Evolutionary conservation across 2,329 filamentous ascomycete genomes (phyloP).

Genomic region (Xylaria sp.): DNA sequence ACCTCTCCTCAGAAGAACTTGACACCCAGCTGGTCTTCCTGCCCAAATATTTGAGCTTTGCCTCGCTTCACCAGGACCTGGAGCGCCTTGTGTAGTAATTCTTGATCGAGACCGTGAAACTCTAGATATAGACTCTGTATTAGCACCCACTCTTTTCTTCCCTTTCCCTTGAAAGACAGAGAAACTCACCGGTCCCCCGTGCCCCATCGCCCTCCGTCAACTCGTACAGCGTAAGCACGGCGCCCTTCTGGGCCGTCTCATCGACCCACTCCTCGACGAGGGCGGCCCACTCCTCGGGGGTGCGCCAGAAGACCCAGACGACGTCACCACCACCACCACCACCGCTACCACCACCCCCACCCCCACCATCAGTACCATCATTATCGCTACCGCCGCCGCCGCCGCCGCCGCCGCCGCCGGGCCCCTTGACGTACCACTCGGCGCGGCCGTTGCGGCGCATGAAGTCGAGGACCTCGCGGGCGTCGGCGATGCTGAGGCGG

Average conservation of each 20-base stretch:
- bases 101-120: constrained; percentile 85
- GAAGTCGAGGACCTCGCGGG: constrained; percentile 60
- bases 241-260: constrained; percentile 83
- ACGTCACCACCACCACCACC: constrained; percentile 44
- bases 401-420: constrained; percentile 8
- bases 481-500: constrained; percentile 53
- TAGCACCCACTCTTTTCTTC: constrained; percentile 2
- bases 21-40: constrained; percentile 84
- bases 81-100: constrained; percentile 78
- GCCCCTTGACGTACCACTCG: constrained; percentile 72
- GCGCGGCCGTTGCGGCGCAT: constrained; percentile 62
- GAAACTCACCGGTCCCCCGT: constrained; percentile 61
- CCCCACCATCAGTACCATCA: too few species aligned
- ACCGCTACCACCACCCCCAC: constrained; percentile 42
- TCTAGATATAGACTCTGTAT: constrained; percentile 50
- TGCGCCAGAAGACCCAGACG: constrained; percentile 82
- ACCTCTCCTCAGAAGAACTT: constrained; percentile 80
- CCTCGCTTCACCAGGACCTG: constrained; percentile 83
- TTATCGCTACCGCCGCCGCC: too few species aligned
- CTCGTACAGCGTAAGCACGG: constrained; percentile 91
- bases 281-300: constrained; percentile 87
- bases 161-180: constrained; percentile 1
- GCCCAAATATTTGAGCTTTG: constrained; percentile 91
- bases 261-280: constrained; percentile 81
- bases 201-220: constrained; percentile 85